phyloP scores from a whole-genome alignment of 192 early-diverging fungal genomes.

The Podila epigama region DNA sequence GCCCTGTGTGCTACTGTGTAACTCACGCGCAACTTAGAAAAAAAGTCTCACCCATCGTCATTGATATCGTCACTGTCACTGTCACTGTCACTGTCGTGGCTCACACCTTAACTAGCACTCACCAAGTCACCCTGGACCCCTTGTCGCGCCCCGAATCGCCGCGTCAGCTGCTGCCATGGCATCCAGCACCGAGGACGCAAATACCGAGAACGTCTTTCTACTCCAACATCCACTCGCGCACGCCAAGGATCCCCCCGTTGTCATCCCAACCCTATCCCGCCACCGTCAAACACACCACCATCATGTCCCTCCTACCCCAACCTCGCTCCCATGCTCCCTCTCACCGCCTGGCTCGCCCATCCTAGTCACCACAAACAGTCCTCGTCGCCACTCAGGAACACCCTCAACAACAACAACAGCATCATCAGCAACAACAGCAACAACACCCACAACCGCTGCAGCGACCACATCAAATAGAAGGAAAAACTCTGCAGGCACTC shows the following conservation, averaged over 20 bases:
- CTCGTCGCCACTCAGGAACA: background rate
- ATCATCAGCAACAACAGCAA: conserved; percentile 3
- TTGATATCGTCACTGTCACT: too few species aligned
- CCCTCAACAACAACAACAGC: background rate
- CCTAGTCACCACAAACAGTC: background rate
- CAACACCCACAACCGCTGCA: background rate
- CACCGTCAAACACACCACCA: conserved; percentile 13
- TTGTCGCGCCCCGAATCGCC: background rate
- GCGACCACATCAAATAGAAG: too few species aligned
- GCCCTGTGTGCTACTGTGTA: too few species aligned
- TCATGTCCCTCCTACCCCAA: conserved; percentile 33
- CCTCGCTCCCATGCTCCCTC: conserved; percentile 16
- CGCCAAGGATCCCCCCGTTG: conserved; percentile 39
- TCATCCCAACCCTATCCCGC: conserved; percentile 32
- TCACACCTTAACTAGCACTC: background rate
- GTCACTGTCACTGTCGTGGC: background rate
- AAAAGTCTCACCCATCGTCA: too few species aligned
- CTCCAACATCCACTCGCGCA: conserved; percentile 45
- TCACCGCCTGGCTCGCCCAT: conserved; percentile 36
- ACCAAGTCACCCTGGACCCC: background rate
- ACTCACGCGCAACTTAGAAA: too few species aligned
- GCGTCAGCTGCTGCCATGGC: background rate
- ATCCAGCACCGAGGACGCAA: conserved; percentile 16
- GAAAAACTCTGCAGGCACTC: too few species aligned
- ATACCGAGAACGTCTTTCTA: conserved; percentile 12